Evolutionary conservation across 768 basidiomycete species (phyloP).

Genomic region (Suillus sp.): DNA sequence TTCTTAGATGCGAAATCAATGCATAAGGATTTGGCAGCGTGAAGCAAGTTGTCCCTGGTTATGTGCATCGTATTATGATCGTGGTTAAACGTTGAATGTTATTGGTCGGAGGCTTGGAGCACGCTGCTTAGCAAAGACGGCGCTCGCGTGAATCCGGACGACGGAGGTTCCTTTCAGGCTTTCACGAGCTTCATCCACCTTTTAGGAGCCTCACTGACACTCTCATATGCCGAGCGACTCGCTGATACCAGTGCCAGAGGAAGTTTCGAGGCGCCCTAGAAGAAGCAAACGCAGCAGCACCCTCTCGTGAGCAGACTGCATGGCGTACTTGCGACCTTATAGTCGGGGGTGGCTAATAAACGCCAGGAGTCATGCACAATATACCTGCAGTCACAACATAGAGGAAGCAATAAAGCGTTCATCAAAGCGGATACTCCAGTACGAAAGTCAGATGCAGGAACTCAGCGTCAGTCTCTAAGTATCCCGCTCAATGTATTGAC

Average conservation of each 20-base stretch:
- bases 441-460: conserved; percentile 62
- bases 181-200: conserved; percentile 11
- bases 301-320: conserved; percentile 21
- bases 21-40: conserved; percentile 52
- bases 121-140: not conserved
- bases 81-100: not conserved
- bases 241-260: conserved; percentile 12
- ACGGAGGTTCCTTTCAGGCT: conserved; percentile 5
- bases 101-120: not conserved
- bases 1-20: conserved; percentile 50
- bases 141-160: not conserved
- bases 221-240: conserved; percentile 1
- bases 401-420: conserved; percentile 49
- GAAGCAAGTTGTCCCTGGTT: conserved; percentile 40
- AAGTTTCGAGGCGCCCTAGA: conserved; percentile 4
- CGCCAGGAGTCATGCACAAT: conserved; percentile 9
- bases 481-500: not conserved
- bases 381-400: conserved; percentile 26
- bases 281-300: conserved; percentile 11
- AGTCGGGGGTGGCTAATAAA: conserved; percentile 20
- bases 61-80: conserved; percentile 23
- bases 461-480: conserved; percentile 46
- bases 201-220: not conserved
- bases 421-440: conserved; percentile 48
- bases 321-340: not conserved